Evolutionary conservation across 2,329 filamentous ascomycete species (phyloP).

Genomic region (Aspergillus sojae): DNA sequence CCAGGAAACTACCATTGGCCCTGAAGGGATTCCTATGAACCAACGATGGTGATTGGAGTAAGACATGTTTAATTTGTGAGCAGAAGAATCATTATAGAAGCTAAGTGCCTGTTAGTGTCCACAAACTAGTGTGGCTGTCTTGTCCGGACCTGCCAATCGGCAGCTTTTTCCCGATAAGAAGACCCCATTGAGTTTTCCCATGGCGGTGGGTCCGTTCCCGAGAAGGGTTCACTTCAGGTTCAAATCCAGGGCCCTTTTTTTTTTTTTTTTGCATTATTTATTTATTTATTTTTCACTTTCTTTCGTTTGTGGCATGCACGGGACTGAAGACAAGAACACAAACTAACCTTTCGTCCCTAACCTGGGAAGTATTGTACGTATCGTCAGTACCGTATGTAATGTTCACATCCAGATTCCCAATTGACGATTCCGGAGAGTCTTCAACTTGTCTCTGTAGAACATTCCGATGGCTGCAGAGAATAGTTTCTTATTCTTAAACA

Average conservation of each 20-base stretch:
- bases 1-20: slow-evolving; percentile 6
- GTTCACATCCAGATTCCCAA: not conserved
- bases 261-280: not conserved
- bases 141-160: not conserved
- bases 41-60: slow-evolving; percentile 6
- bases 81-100: not conserved
- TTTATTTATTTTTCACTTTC: not conserved
- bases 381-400: not conserved
- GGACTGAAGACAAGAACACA: not conserved
- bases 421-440: not conserved
- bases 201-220: not conserved
- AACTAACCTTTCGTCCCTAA: not conserved
- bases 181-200: not conserved
- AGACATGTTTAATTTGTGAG: slow-evolving; percentile 8
- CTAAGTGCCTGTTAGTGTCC: not conserved
- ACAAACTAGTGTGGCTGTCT: not conserved
- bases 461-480: not conserved
- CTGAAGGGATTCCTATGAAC: slow-evolving; percentile 7
- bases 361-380: not conserved
- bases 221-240: not conserved
- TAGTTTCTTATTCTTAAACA: not conserved
- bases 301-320: not conserved
- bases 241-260: not conserved
- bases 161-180: slow-evolving; percentile 2
- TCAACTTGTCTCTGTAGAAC: not conserved